Conservation (phyloP, 2,329 filamentous ascomycete genomes). For the Aureobasidium sp. region DNA sequence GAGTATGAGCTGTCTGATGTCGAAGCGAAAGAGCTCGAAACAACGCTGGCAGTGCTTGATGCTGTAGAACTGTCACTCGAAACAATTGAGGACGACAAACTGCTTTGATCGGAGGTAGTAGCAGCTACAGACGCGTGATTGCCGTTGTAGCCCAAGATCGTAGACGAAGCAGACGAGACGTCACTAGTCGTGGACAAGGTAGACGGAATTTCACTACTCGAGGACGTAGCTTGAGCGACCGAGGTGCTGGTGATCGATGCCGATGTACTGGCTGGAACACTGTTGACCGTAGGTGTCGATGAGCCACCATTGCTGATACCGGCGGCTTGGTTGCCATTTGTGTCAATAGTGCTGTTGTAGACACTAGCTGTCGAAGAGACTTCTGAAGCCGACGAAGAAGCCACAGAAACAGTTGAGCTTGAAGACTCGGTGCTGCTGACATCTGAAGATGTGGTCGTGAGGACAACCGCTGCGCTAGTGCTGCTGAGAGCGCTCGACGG, state of each 20-base stretch:
- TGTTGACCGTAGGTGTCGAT: neutral
- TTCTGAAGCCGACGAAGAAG: neutral
- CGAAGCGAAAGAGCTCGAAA: neutral
- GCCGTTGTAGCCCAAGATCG: neutral
- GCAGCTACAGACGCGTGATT: neutral
- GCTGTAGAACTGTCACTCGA: neutral
- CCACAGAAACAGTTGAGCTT: neutral
- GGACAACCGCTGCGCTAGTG: neutral
- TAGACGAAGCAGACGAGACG: too few relatives aligned
- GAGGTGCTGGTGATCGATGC: neutral
- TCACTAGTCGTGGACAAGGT: too few relatives aligned
- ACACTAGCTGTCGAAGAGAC: neutral
- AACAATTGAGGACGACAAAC: neutral
- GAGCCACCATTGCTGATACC: too few relatives aligned
- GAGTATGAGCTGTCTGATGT: constrained; percentile 8
- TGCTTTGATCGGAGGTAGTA: neutral
- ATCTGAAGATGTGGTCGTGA: neutral
- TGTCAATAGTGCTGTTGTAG: neutral
- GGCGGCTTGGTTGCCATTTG: too few relatives aligned
- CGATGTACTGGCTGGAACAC: neutral
- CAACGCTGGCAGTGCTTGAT: neutral
- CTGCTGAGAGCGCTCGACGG: neutral
- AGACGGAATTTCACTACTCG: too few relatives aligned
- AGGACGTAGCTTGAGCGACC: neutral
- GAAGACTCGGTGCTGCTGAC: neutral